Evolutionary conservation across 192 early-diverging fungal species (phyloP), one percentile per base, ranked within the genome.

Genomic region (Coemansia sp.): DNA sequence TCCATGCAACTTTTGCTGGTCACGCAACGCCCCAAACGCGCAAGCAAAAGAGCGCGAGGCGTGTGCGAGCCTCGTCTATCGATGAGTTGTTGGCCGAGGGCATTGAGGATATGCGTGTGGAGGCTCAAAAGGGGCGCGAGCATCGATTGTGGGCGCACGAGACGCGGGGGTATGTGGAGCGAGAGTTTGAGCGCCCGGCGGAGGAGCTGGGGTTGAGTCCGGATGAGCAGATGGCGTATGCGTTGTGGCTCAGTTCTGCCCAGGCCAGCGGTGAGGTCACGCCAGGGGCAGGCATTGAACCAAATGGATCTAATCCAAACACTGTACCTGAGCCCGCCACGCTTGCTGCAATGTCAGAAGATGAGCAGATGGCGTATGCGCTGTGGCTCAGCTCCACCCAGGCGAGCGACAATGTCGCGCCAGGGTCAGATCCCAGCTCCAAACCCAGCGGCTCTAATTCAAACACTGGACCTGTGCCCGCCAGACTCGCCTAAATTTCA

Each of bases 221-320:
- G 19, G 66, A 72, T 21, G 75, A 78, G 68, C 74, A 76, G 64
- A 4, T 75, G 3, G 63, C 68, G 15, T 75, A 75, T 26, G 75
- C 75, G 2, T 54, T 78, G 17, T 72, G 65, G 66, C 75, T 78
- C 17, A 57, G 55, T 36, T 19, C 55, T 0, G 5, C 11, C 17
- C 25, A 20, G 12, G 36, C 17, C 0, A 23, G 10, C 21, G 21
- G 19, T 14, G 8, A 9, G 38, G 38, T 12, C 38, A 12, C n/a
- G n/a, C n/a, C n/a, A n/a, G n/a, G n/a, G n/a, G n/a, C n/a, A n/a
- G n/a, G n/a, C n/a, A n/a, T n/a, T n/a, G n/a, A n/a, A n/a, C n/a
- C n/a, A n/a, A n/a, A n/a, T 12, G 37, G 38, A 3, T 40, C 38
- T 12, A 9, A 14, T 14, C 14, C 38, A 9, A 40, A 40, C 14